Conservation (phyloP, 345 rosid genomes). For the Geranium rotundifolium region DNA sequence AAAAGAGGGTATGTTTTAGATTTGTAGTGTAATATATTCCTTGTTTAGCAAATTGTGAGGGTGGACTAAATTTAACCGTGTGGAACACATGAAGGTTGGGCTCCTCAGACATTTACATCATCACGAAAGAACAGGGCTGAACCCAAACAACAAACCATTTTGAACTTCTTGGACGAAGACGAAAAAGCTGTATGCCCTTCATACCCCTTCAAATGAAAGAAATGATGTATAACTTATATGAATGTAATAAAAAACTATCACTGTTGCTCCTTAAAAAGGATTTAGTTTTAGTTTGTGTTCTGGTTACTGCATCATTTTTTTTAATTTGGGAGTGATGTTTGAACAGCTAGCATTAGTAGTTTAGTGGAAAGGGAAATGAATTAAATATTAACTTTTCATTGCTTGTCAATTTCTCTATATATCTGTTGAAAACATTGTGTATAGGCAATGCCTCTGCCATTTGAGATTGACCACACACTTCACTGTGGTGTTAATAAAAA, state of each 20-base stretch:
- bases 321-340: neutral
- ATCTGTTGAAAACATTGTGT: neutral
- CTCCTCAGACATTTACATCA: constrained; percentile 84
- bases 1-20: constrained; percentile 54
- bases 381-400: neutral
- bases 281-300: neutral
- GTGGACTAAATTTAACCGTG: constrained; percentile 2
- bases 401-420: neutral
- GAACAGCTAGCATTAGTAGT: neutral
- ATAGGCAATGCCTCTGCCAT: neutral
- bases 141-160: constrained; percentile 69
- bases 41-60: neutral
- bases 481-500: neutral
- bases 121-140: constrained; percentile 89
- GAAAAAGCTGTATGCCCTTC: constrained; percentile 57
- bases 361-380: neutral
- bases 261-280: neutral
- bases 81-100: constrained; percentile 55
- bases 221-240: neutral
- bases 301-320: neutral
- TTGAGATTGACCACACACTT: neutral
- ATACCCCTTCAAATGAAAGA: neutral
- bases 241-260: neutral
- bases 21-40: neutral
- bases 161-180: constrained; percentile 82